Percentiles rank a stretch among this genome's conserved stretches.
Conservation (phyloP, 306 rosid genomes). For the Rosa rugosa region DNA sequence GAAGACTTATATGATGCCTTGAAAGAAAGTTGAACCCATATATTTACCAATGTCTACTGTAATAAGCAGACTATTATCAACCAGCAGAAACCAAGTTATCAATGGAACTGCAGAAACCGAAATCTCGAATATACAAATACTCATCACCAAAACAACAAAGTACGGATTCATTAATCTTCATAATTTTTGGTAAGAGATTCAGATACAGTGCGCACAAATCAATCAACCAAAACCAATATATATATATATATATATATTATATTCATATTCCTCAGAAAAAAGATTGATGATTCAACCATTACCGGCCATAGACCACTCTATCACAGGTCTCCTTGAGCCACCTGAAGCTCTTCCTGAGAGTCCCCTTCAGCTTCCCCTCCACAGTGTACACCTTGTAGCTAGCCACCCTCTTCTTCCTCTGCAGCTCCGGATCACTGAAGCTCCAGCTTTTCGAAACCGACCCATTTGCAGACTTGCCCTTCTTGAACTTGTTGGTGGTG, state of each 20-base stretch:
- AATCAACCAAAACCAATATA: neutral
- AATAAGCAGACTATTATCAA: neutral
- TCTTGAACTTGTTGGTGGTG: slow-evolving; percentile 51
- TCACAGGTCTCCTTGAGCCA: slow-evolving; percentile 82
- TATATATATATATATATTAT: no score
- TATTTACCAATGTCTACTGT: neutral
- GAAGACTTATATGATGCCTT: neutral
- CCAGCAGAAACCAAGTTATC: neutral
- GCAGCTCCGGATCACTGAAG: slow-evolving; percentile 79
- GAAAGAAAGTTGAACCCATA: neutral
- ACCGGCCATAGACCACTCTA: slow-evolving; percentile 75
- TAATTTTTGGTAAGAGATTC: neutral
- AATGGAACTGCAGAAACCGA: neutral
- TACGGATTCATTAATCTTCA: neutral
- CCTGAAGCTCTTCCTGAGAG: slow-evolving; percentile 73
- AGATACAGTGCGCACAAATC: slow-evolving; percentile 6
- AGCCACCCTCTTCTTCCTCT: slow-evolving; percentile 91
- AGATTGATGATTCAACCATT: slow-evolving; percentile 14
- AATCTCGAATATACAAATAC: neutral
- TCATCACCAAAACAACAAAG: neutral
- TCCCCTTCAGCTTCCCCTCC: slow-evolving; percentile 89
- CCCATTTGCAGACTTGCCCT: slow-evolving; percentile 71
- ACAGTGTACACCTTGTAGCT: slow-evolving; percentile 84
- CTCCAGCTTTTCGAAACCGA: slow-evolving; percentile 69
- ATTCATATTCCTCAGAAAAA: neutral